A percentile compares a stretch with the other conserved stretches of the same genome.
phyloP scores from a whole-genome alignment of 352 stramenopile genomes.

The Globisporangium spinosum region DNA sequence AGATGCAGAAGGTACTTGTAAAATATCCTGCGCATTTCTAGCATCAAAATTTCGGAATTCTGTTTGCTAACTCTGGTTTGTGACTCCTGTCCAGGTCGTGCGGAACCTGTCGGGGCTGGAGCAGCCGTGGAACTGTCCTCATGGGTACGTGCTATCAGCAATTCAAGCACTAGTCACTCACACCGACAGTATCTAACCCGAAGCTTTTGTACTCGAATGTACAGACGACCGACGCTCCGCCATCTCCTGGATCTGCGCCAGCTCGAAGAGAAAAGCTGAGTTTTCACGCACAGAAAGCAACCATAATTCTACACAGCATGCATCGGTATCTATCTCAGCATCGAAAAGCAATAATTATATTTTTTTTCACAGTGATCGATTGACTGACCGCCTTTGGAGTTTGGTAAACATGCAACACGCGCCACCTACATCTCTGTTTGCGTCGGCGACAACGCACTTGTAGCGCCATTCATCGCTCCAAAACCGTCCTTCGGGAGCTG shows the following conservation, averaged over 20 bases:
- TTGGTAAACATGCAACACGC: neutral
- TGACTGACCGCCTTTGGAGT: neutral
- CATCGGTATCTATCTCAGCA: neutral
- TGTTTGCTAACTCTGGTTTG: too few species aligned
- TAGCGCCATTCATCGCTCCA: neutral
- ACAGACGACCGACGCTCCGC: constrained; percentile 69
- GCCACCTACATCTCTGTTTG: constrained; percentile 2
- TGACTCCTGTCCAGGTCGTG: constrained; percentile 52
- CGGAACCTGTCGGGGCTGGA: constrained; percentile 88
- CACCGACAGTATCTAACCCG: neutral
- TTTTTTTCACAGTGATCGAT: neutral
- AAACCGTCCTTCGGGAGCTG: constrained; percentile 26
- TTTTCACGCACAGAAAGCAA: neutral
- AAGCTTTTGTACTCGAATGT: neutral
- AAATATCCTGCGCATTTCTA: neutral
- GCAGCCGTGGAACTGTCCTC: constrained; percentile 95
- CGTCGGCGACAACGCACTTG: neutral
- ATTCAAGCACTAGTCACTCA: neutral
- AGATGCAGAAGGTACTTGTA: constrained; percentile 88
- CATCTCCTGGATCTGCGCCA: constrained; percentile 63
- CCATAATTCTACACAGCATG: neutral
- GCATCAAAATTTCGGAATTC: too few species aligned
- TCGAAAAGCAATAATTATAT: constrained; percentile 9
- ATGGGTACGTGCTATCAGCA: constrained; percentile 48
- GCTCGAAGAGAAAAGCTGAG: constrained; percentile 24